A percentile compares a stretch with the other conserved stretches of the same genome.
Evolutionary conservation across 1,139 yeast genomes (phyloP).

Genomic region (Hemisphaericaspora lyxosophila): DNA sequence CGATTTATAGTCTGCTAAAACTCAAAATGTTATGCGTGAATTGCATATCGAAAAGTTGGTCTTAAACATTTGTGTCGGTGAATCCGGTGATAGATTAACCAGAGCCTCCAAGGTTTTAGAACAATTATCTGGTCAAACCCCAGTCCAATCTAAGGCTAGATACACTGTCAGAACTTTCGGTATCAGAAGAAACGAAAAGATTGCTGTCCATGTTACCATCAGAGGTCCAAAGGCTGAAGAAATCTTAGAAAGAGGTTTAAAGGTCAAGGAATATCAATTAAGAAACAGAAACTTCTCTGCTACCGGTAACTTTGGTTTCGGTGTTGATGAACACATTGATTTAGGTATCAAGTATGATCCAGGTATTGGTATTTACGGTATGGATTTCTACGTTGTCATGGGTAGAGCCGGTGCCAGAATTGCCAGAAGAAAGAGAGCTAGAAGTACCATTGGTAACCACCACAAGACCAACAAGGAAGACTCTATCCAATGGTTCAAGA

Average conservation of each 20-base stretch:
- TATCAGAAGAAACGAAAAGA: conserved; percentile 99
- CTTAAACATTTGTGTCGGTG: conserved; percentile 99
- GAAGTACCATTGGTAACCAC: conserved; percentile 83
- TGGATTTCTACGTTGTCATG: conserved; percentile 99
- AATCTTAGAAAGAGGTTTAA: conserved; percentile 99
- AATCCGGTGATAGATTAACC: conserved; percentile 99
- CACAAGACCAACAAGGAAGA: conserved; percentile 95
- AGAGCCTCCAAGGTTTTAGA: conserved; percentile 99
- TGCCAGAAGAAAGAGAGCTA: conserved; percentile 98
- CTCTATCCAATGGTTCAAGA: conserved; percentile 98
- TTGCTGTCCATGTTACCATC: conserved; percentile 98
- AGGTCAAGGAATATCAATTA: conserved; percentile 99
- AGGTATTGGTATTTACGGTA: conserved; percentile 99
- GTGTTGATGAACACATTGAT: conserved; percentile 99
- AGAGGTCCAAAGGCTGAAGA: conserved; percentile 99
- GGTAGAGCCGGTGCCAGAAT: conserved; percentile 99
- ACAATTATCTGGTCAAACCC: conserved; percentile 99
- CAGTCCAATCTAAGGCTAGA: conserved; percentile 99
- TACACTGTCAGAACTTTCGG: conserved; percentile 99
- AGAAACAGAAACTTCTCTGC: conserved; percentile 91
- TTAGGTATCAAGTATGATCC: conserved; percentile 99
- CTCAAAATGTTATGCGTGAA: conserved; percentile 86
- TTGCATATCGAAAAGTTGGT: conserved; percentile 99
- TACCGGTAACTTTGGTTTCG: conserved; percentile 99
- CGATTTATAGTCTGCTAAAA: conserved; percentile 26